These are phyloP conservation scores for Populus deltoides DNA, from an alignment of 345 rosid genomes.

Conservation along the genomic window DNA sequence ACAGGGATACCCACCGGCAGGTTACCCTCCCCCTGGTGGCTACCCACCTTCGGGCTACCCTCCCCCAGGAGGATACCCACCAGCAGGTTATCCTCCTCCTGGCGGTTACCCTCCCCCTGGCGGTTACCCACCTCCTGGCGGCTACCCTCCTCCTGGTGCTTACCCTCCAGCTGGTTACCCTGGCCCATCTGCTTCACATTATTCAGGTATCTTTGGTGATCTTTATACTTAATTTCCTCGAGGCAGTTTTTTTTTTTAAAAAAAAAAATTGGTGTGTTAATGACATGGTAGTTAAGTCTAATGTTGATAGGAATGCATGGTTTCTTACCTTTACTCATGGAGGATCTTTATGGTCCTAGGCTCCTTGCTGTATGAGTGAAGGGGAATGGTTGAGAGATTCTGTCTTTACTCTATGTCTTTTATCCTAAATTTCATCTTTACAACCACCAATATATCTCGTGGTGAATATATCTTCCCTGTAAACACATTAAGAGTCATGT, in stretches of 20 bases:
- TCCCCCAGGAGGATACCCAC: slow-evolving; percentile 30
- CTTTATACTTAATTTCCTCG: background rate
- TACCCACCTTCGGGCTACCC: slow-evolving; percentile 67
- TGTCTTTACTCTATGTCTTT: too few relatives aligned
- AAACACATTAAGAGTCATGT: too few relatives aligned
- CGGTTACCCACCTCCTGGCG: slow-evolving; percentile 58
- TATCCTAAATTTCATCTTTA: too few relatives aligned
- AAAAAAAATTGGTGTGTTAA: too few relatives aligned
- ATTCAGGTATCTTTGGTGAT: slow-evolving; percentile 21
- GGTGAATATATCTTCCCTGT: too few relatives aligned
- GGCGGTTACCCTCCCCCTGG: slow-evolving; percentile 38
- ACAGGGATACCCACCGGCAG: slow-evolving; percentile 41
- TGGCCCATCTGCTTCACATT: slow-evolving; percentile 37
- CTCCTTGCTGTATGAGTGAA: too few relatives aligned
- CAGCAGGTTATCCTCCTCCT: slow-evolving; percentile 23
- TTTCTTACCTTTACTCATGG: background rate
- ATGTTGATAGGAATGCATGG: background rate
- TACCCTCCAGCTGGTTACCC: slow-evolving; percentile 48
- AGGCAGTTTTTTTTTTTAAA: background rate
- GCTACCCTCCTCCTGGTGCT: slow-evolving; percentile 24
- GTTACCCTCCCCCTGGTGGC: slow-evolving; percentile 45
- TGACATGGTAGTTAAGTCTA: background rate
- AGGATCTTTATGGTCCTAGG: background rate
- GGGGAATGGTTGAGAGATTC: too few relatives aligned
- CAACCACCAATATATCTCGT: too few relatives aligned